Evolutionary conservation across 768 basidiomycete species (phyloP), one percentile per base, ranked within the genome.

Genomic region (Tephrocybe sp.): DNA sequence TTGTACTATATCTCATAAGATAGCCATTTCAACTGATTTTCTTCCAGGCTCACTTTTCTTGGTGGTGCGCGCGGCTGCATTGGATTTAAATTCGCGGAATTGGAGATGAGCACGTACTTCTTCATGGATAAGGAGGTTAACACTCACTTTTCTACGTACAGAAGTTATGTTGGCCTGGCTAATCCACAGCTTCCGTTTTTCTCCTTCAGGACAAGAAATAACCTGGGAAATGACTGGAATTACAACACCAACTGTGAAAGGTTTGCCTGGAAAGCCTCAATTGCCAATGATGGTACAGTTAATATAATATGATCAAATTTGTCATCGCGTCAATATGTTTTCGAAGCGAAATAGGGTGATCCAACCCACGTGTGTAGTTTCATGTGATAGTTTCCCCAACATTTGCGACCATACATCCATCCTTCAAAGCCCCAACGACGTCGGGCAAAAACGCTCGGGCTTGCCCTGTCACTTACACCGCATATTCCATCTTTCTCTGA

Each of bases 21-120:
- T n/a, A 38, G 25, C 2, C n/a, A 21, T 30, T 10, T 46, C 16
- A 15, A 11, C 36, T 44, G 15, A 50, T 23, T 8, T 22, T 21
- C 6, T 23, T 47, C 10, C 37, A 76, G 74, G 23, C 70, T 75
- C 70, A 75, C 75, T 1, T 77, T 75, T 58, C 48, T 72, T 10
- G 73, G 67, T 27, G 75, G 75, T 16, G 64, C 67, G 10, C 61
- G 75, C 19, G 64, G 73, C 8, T 78, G 76, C 68, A 74, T 78
- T 24, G 78, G 77, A 0, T 78, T 78, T 66, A 78, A 79, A 56
- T 79, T 81, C 63, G 71, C 77, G 1, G 72, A 79, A 52, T 63
- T 80, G 6, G 77, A 79, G 57, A 76, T 77, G 66, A 78, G 77
- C 79, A 30, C n/a, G 50, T 25, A 12, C 21, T 36, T 13, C 8